These are phyloP conservation scores for Carex myosuroides DNA, from an alignment of 176 grass and related monocot species.

Conservation along the genomic window DNA sequence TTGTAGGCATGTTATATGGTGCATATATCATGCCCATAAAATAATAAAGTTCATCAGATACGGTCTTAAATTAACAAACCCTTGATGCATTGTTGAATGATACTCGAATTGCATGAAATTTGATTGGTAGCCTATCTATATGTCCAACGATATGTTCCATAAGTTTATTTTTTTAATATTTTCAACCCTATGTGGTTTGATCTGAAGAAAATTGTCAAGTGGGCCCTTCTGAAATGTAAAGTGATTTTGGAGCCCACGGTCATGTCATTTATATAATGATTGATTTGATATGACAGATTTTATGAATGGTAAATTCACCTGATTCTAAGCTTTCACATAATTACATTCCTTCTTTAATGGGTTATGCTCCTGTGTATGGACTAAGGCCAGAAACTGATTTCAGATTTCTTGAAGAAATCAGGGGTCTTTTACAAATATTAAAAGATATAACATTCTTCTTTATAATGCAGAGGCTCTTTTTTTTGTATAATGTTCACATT, in stretches of 20 bases:
- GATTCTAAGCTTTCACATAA: not conserved
- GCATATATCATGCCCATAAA: not conserved
- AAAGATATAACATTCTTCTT: not conserved
- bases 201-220: not conserved
- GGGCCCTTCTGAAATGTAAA: not conserved
- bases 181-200: not conserved
- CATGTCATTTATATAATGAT: not conserved
- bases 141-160: not conserved
- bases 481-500: not conserved
- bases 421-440: not conserved
- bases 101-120: not conserved
- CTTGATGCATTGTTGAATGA: not conserved
- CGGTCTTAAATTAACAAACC: not conserved
- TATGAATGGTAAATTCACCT: not conserved
- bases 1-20: not conserved
- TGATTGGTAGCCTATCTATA: not conserved
- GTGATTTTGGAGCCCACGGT: not conserved
- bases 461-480: not conserved
- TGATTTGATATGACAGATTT: not conserved
- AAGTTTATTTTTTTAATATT: not conserved
- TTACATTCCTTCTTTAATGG: not conserved
- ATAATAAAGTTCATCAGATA: no score
- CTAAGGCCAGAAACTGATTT: not conserved
- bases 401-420: not conserved
- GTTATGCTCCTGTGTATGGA: not conserved